phyloP scores from a whole-genome alignment of 805 yeast genomes.

The Zygoascus ofunaensis region DNA sequence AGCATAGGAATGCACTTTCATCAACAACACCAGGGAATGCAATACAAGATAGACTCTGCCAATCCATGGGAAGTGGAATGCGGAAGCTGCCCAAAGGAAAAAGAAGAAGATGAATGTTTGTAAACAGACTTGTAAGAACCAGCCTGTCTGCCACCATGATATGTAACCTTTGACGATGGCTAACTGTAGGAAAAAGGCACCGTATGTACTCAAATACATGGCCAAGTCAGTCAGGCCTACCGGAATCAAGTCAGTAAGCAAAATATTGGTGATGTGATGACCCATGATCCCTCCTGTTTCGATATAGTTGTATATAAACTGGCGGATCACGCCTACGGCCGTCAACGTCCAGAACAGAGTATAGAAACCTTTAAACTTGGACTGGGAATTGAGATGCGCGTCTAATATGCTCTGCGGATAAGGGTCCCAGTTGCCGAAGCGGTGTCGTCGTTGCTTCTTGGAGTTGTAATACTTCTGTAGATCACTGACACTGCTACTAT shows the following conservation, averaged over 20 bases:
- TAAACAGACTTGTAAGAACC: constrained; percentile 47
- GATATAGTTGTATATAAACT: constrained; percentile 44
- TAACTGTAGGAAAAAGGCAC: constrained; percentile 51
- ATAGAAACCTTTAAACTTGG: constrained; percentile 65
- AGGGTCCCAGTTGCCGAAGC: constrained; percentile 18
- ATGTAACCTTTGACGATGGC: constrained; percentile 38
- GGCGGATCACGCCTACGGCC: constrained; percentile 29
- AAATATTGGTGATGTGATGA: constrained; percentile 46
- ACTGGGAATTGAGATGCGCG: constrained; percentile 20
- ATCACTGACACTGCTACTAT: not conserved
- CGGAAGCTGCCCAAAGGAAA: constrained; percentile 50
- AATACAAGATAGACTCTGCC: constrained; percentile 76
- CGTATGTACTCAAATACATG: constrained; percentile 64
- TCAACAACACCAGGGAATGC: constrained; percentile 76
- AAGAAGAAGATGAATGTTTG: constrained; percentile 47
- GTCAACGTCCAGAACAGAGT: constrained; percentile 39
- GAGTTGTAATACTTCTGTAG: not conserved
- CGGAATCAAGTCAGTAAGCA: constrained; percentile 51
- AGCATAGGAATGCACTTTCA: constrained; percentile 94
- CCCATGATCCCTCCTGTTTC: constrained; percentile 37
- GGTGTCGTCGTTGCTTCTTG: constrained; percentile 8
- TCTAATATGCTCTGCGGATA: constrained; percentile 24
- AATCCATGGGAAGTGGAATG: constrained; percentile 70
- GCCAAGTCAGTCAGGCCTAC: constrained; percentile 66
- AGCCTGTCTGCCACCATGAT: constrained; percentile 58